Evolutionary conservation across 2,329 filamentous ascomycete species (phyloP), one percentile per base, ranked within the genome.

Genomic region (Microcyclosporella mali): DNA sequence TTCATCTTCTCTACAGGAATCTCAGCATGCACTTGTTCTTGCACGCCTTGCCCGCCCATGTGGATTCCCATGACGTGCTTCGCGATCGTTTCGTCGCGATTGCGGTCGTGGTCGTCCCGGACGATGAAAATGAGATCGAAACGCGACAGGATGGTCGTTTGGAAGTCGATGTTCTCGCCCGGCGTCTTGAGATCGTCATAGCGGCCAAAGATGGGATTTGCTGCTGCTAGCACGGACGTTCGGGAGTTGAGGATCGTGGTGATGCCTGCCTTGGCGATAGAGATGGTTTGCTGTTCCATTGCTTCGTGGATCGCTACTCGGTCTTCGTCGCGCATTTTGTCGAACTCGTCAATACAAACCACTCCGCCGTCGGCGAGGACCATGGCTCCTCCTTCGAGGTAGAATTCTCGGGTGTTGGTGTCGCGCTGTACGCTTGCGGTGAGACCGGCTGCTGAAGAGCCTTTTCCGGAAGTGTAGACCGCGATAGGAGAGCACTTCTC

Each of bases 41-140:
- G 88, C 0, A 84, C 70, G 31, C 86, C 85, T 40, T 84, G 81
- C 11, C 86, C 85, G 45, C 88, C 88, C 86, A 95, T 97, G 59
- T 97, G 90, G 51, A 98, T 89, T 34, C 84, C 82, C 82, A 98
- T 95, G 61, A 98, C 90, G 77, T 98, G 92, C 62, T 84, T 90
- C 10, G 92, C 92, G 59, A 98, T 97, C 3, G 77, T 82, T 70
- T 95, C 88, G 61, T 98, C 92, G 59, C 90, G 86, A 44, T 79
- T 83, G 33, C 87, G 79, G 49, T 90, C 87, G 64, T 98, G 92
- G 49, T 94, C 88, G 64, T 98, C 92, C 56, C 86, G 87, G 50
- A 98, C 90, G 54, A 98, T 95, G 72, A 97, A 98, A 53, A 98
- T 97, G 87, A 98, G 95, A 66, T 98, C 92, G 65, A 98, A 98